These are phyloP conservation scores for Dioscorea alata DNA, from an alignment of 106 monocot genomes.

Conservation along the genomic window DNA sequence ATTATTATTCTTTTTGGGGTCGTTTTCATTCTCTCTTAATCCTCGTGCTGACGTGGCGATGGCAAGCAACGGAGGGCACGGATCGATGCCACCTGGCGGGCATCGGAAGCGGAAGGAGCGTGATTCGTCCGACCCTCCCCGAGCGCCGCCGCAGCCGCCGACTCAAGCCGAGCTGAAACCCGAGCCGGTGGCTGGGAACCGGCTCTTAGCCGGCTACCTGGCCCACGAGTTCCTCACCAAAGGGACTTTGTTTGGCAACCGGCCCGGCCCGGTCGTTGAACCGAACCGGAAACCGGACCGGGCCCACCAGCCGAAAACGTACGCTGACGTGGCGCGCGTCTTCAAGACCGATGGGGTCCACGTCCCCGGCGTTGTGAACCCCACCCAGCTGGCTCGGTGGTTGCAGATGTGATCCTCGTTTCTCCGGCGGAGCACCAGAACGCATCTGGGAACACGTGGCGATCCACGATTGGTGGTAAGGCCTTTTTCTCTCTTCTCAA, in stretches of 20 bases:
- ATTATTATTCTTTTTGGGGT: not conserved
- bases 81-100: conserved; percentile 9
- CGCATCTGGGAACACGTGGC: no score
- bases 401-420: conserved; percentile 22
- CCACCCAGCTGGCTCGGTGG: conserved; percentile 54
- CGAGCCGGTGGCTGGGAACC: conserved; percentile 12
- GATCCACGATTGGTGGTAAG: no score
- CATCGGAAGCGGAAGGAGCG: conserved; percentile 64
- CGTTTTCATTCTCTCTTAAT: not conserved
- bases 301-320: conserved; percentile 2
- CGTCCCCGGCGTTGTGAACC: conserved; percentile 56
- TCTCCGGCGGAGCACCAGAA: no score
- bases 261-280: conserved; percentile 13
- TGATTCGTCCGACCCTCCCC: conserved; percentile 8
- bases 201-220: conserved; percentile 74
- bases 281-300: not conserved
- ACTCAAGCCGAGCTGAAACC: conserved; percentile 2
- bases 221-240: conserved; percentile 85
- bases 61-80: conserved; percentile 19
- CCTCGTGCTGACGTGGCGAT: conserved; percentile 25
- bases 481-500: no score
- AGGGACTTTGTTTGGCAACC: conserved; percentile 48
- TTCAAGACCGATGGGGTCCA: conserved; percentile 47
- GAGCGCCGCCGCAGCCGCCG: conserved; percentile 4
- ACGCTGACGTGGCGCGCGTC: conserved; percentile 37